Evolutionary conservation across 2,329 filamentous ascomycete species (phyloP).

Genomic region (Xylaria sp.): DNA sequence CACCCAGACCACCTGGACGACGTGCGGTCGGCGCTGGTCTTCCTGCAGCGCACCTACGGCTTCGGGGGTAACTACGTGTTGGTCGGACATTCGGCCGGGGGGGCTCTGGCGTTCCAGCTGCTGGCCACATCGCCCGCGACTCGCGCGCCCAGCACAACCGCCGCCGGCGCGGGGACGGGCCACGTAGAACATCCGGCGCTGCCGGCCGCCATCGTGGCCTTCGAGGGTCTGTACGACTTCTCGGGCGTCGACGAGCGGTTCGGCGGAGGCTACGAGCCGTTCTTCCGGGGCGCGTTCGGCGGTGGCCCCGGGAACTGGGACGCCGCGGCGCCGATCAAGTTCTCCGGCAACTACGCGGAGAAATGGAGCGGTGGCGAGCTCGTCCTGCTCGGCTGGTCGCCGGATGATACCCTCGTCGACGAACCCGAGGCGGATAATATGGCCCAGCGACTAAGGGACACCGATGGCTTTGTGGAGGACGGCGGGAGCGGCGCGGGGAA

Average conservation of each 20-base stretch:
- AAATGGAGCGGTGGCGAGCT: conserved; percentile 43
- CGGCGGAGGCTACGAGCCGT: conserved; percentile 57
- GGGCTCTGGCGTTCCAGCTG: conserved; percentile 66
- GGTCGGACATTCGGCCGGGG: conserved; percentile 68
- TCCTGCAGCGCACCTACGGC: conserved; percentile 52
- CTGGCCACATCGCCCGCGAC: conserved; percentile 48
- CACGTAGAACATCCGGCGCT: conserved; percentile 37
- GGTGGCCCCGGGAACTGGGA: conserved; percentile 56
- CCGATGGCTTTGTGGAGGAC: conserved; percentile 40
- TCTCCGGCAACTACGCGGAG: conserved; percentile 48
- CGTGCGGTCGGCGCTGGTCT: conserved; percentile 56
- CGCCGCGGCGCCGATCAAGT: conserved; percentile 58
- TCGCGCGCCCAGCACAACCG: conserved; percentile 24
- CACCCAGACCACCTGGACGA: conserved; percentile 69
- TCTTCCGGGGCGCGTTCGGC: conserved; percentile 68
- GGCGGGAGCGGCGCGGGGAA: conserved; percentile 22
- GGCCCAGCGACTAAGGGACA: conserved; percentile 50
- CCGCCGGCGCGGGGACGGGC: conserved; percentile 36
- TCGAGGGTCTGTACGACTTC: conserved; percentile 72
- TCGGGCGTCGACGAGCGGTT: conserved; percentile 56
- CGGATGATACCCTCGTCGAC: conserved; percentile 57
- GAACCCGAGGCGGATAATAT: conserved; percentile 64
- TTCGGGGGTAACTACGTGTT: conserved; percentile 58
- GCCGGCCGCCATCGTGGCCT: conserved; percentile 61
- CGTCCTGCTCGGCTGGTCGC: conserved; percentile 52